Percentiles rank a stretch among this genome's conserved stretches.
Evolutionary conservation across 2,329 filamentous ascomycete genomes (phyloP).

Genomic region (Fusarium kyushuense): DNA sequence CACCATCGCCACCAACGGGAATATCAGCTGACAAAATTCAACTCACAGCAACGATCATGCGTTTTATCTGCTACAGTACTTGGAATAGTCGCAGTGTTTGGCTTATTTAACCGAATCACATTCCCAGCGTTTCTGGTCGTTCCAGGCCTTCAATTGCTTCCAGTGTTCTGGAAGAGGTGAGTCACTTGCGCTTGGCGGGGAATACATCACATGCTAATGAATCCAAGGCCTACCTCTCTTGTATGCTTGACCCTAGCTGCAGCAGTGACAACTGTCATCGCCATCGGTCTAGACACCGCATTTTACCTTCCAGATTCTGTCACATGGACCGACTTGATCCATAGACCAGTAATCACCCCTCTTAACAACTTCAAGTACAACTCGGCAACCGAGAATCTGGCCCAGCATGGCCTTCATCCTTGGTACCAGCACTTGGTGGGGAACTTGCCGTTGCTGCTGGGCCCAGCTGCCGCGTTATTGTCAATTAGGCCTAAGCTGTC

Average conservation of each 20-base stretch:
- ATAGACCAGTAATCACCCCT: constrained; percentile 77
- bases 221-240: constrained; percentile 68
- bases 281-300: constrained; percentile 84
- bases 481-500: constrained; percentile 69
- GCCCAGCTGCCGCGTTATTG: constrained; percentile 74
- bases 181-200: constrained; percentile 49
- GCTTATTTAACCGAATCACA: constrained; percentile 95
- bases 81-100: constrained; percentile 84
- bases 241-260: constrained; percentile 73
- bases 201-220: constrained; percentile 40
- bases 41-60: constrained; percentile 75
- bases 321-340: constrained; percentile 72
- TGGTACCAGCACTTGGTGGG: constrained; percentile 81
- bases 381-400: constrained; percentile 75
- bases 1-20: constrained; percentile 9
- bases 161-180: constrained; percentile 85
- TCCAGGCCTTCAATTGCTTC: constrained; percentile 84
- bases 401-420: constrained; percentile 80
- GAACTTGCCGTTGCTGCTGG: constrained; percentile 77
- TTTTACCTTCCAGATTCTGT: constrained; percentile 79
- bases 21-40: constrained; percentile 45
- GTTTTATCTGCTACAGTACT: constrained; percentile 81
- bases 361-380: constrained; percentile 85
- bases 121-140: constrained; percentile 93
- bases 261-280: constrained; percentile 75